Conservation (phyloP, 805 yeast genomes). For the Metschnikowia vanudenii region DNA sequence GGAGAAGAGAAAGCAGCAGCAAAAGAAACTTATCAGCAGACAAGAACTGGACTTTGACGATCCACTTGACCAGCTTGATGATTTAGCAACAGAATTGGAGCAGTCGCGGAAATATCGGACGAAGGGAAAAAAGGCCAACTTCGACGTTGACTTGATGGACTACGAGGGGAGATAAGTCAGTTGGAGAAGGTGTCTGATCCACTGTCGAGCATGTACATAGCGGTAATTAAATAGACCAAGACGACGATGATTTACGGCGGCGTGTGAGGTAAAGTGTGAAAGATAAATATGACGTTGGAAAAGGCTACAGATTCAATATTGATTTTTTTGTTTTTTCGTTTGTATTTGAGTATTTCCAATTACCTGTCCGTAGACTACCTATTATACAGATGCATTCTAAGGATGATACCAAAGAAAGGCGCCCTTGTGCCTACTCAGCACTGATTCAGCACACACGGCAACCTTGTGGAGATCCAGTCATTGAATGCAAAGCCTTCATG, state of each 20-base stretch:
- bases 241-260: too few relatives aligned
- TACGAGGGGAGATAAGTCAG: slow-evolving; percentile 17
- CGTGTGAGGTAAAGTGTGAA: too few relatives aligned
- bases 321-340: too few relatives aligned
- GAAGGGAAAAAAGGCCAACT: slow-evolving; percentile 30
- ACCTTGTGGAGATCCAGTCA: slow-evolving; percentile 14
- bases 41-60: slow-evolving; percentile 18
- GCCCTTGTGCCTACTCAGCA: slow-evolving; percentile 18
- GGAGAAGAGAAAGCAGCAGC: slow-evolving; percentile 19
- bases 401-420: slow-evolving; percentile 7
- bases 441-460: slow-evolving; percentile 16
- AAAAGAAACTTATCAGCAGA: slow-evolving; percentile 19
- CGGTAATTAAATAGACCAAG: too few relatives aligned
- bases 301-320: slow-evolving; percentile 1
- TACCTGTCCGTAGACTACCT: slow-evolving; percentile 15
- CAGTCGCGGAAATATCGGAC: slow-evolving; percentile 30
- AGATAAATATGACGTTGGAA: too few relatives aligned
- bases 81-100: slow-evolving; percentile 30
- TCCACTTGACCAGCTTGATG: slow-evolving; percentile 17
- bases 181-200: too few relatives aligned
- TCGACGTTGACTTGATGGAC: slow-evolving; percentile 21
- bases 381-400: slow-evolving; percentile 22
- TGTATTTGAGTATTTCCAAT: not conserved
- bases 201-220: not conserved
- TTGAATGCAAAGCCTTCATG: slow-evolving; percentile 16